Evolutionary conservation across 768 basidiomycete species (phyloP), one percentile per base, ranked within the genome.

Genomic region (Boletus tylopilopsis): DNA sequence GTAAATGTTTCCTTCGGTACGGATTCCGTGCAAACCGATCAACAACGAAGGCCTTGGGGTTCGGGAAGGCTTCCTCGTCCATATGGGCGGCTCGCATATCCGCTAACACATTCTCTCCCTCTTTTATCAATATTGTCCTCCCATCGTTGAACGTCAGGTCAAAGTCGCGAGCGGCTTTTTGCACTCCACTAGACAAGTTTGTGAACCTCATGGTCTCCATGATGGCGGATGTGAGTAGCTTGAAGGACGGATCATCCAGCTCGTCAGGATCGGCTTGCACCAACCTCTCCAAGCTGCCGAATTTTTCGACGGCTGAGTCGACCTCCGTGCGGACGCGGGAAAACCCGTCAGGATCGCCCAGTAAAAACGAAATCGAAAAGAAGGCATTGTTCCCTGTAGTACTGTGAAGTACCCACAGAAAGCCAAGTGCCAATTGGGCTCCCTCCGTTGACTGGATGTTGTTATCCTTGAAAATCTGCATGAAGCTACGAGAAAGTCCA

Each of bases 281-380:
- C 2, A 64, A 40, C 15, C 22, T 21, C 19, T 55, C 56, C 36
- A 64, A 41, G 37, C 25, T 34, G 3, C 58, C 47, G 2, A 45
- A 58, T 15, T 39, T 54, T 24, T 49, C 35, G 6, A 64, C 45
- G 1, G 54, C 59, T 6, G 15, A 19, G 33, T 81, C 79, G 11
- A 81, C 62, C 50, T 82, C 77, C 5, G 66, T 62, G 4, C 74
- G 74, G 6, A 80, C 68, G 42, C 71, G 74, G 24, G 69, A 66
- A 62, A 79, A 66, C 1, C 67, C 72, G 16, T 65, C 61, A 0
- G 75, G 74, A 47, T 75, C 62, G 41, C 71, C 69, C 30, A 80
- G 66, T 24, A 81, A 65, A 33, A 51, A 61, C 1, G 56, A 49
- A 4, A 64, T 25, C 18, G 51, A 40, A n/a, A 63, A 61, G 40